Conservation (phyloP, 2,329 filamentous ascomycete species). For the Penicillium sp. region DNA sequence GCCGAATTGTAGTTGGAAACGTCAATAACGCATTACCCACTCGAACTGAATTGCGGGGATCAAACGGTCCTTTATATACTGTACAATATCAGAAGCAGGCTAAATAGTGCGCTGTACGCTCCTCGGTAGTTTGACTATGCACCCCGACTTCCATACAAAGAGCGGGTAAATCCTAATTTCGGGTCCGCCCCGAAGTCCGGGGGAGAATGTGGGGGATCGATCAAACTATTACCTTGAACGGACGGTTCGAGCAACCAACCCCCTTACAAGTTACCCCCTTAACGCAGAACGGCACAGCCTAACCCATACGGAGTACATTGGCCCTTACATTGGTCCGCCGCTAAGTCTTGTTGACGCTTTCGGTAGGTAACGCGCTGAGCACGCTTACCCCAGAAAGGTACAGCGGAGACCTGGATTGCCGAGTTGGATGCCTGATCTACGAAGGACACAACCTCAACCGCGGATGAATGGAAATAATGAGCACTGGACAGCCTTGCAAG, state of each 20-base stretch:
- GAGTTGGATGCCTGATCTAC: neutral
- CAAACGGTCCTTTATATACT: neutral
- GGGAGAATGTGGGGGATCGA: conserved; percentile 1
- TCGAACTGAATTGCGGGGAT: neutral
- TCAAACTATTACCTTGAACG: neutral
- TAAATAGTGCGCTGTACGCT: too few relatives aligned
- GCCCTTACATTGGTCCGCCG: neutral
- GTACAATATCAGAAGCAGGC: neutral
- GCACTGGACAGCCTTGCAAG: too few relatives aligned
- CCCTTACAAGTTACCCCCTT: too few relatives aligned
- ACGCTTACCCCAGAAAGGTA: neutral
- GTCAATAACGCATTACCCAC: too few relatives aligned
- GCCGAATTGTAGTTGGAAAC: too few relatives aligned
- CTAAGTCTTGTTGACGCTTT: too few relatives aligned
- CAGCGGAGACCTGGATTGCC: neutral
- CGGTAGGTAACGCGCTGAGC: neutral
- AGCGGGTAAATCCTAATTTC: neutral
- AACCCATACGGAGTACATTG: too few relatives aligned
- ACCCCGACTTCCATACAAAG: neutral
- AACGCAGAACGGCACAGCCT: neutral
- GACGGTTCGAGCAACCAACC: neutral
- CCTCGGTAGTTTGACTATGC: too few relatives aligned
- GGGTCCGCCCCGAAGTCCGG: conserved; percentile 2
- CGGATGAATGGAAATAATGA: neutral
- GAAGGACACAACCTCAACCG: neutral